Evolutionary conservation across 2,329 filamentous ascomycete species (phyloP), one percentile per base, ranked within the genome.

Genomic region (Stachybotrys chartarum): DNA sequence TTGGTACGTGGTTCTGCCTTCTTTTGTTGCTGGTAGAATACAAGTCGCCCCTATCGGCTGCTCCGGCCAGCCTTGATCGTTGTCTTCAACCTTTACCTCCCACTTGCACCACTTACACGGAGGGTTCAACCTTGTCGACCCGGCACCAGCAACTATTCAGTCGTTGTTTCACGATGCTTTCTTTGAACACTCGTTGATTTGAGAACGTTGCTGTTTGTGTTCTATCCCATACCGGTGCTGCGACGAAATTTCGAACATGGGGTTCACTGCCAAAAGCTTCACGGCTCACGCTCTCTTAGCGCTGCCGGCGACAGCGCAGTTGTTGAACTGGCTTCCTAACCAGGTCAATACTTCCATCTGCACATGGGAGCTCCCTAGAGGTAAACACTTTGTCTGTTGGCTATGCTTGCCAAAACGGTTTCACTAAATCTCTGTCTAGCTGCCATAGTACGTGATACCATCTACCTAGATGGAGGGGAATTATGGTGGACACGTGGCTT

Each of bases 401-500:
- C 24, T 24, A 24, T 24, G 24, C 24, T 24, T 24, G 24, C 24
- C 24, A 24, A 24, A 24, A 24, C 24, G 24, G 24, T 24, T 24
- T 24, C 24, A 55, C 64, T 72, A 54, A 69, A 42, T 35, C 47
- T 12, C 39, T 16, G 42, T 52, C 30, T 61, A 86, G 84, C 77
- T 58, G 78, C 79, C 44, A 69, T 84, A 3, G 69, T 88, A 42
- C 78, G 78, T 47, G 83, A 88, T 61, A 84, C 78, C 2, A 70
- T 87, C 16, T 88, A 86, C 63, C 67, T 89, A 24, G 85, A 89
- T 64, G 86, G 86, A 44, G 86, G 86, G 4, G 59, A 65, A 47
- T 66, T 86, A 11, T 75, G 59, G 57, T 87, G 84, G 83, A 59
- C 70, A 39, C 75, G 76, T 3, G 77, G 77, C 11, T 61, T 81